Evolutionary conservation across 768 basidiomycete species (phyloP), one percentile per base, ranked within the genome.

Genomic region (Suillus luteus): DNA sequence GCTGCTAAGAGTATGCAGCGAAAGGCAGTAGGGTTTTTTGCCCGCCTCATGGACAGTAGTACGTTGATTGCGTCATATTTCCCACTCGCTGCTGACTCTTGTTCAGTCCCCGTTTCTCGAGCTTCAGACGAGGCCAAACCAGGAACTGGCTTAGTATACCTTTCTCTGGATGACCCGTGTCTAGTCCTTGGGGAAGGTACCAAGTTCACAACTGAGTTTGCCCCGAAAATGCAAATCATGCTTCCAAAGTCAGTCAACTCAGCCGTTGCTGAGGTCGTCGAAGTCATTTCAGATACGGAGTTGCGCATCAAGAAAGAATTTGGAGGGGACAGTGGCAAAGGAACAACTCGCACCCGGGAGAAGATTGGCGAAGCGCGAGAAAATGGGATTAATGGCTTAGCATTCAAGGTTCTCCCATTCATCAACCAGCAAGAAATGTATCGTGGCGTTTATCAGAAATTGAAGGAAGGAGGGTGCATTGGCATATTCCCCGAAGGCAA

Each of bases 401-500:
- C 87, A 17, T 98, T 88, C 83, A 95, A 95, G 77, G 81, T 80
- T 44, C 76, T 99, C 63, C 95, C 96, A 1, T 89, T 89, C 72
- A 87, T 99, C 65, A 92, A 99, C 78, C 97, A 99, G 73, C 86
- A 91, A 66, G 87, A 93, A 60, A 98, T 97, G 89, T 99, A 99
- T 76, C 86, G 89, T 19, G 83, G 93, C 64, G 97, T 99, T 5
- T 99, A 97, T 75, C 83, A 93, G 72, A 85, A 86, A 62, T 79
- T 99, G 62, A 92, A 86, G 62, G 86, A 90, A 62, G 93, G 93
- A 10, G 94, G 94, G 15, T 88, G 89, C 67, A 96, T 99, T 65
- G 96, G 97, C 54, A 98, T 99, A 67, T 99, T 99, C 73, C 97
- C 97, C 44, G 97, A 99, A 89, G 96, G 96, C 93, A 68, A 63